These are phyloP conservation scores for Melaleuca quinquenervia DNA, from an alignment of 345 rosid genomes.

Conservation along the genomic window DNA sequence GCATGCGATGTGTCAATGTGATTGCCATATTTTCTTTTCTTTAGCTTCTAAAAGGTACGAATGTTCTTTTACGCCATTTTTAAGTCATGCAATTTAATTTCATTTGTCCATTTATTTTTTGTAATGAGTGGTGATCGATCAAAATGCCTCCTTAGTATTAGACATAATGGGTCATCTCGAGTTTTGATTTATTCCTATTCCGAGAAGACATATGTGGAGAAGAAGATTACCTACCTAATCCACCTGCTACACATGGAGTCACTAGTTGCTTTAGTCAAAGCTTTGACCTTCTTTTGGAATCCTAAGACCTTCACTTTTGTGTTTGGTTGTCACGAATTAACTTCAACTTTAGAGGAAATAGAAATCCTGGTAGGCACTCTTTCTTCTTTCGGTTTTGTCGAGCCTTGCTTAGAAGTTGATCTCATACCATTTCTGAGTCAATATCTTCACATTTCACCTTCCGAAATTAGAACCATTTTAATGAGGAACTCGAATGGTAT, in stretches of 20 bases:
- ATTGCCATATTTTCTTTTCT: too few species aligned
- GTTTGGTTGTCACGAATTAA: background rate
- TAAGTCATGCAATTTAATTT: too few species aligned
- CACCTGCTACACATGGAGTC: background rate
- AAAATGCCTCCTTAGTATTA: too few species aligned
- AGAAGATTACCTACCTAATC: background rate
- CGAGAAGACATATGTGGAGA: background rate
- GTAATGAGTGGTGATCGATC: too few species aligned
- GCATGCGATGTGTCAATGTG: too few species aligned
- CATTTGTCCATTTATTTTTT: too few species aligned
- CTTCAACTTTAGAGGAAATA: background rate
- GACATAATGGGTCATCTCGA: too few species aligned
- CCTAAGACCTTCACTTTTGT: too few species aligned
- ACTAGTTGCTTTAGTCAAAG: background rate
- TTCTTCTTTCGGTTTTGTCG: background rate
- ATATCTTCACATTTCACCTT: background rate
- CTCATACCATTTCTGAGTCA: background rate
- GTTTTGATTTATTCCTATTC: too few species aligned
- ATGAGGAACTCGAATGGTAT: background rate
- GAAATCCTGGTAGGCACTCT: background rate
- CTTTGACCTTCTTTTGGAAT: background rate
- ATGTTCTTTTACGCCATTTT: too few species aligned
- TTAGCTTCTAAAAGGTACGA: too few species aligned
- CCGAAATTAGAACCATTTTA: too few species aligned
- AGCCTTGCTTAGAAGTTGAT: background rate